Evolutionary conservation across 257 asterid species (phyloP).

Genomic region (Capsicum rhomboideum): DNA sequence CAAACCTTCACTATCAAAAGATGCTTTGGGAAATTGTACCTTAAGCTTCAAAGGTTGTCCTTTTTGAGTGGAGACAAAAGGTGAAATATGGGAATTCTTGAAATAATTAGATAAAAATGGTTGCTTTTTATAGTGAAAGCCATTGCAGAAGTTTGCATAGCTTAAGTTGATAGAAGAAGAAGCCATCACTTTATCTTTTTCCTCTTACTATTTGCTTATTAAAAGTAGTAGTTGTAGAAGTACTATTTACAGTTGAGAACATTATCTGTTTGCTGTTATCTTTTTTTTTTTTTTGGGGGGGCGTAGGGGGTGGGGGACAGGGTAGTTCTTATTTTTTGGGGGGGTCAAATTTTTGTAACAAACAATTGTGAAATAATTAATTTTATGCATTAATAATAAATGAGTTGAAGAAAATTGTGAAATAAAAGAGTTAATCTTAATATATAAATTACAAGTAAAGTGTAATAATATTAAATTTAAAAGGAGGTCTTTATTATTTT

Average conservation of each 20-base stretch:
- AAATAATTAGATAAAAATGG: conserved; percentile 14
- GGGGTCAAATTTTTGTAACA: background rate
- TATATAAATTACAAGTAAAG: too few species aligned
- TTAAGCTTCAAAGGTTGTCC: conserved; percentile 27
- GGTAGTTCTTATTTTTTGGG: too few species aligned
- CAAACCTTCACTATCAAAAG: conserved; percentile 31
- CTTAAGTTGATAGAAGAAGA: conserved; percentile 27
- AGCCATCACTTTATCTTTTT: conserved; percentile 33
- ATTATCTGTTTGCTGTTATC: background rate
- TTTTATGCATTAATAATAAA: background rate
- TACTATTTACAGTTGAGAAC: background rate
- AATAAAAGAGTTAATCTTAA: too few species aligned
- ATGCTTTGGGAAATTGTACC: conserved; percentile 24
- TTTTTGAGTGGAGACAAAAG: conserved; percentile 9
- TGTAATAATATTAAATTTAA: too few species aligned
- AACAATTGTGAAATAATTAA: background rate
- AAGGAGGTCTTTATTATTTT: too few species aligned
- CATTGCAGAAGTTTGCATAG: conserved; percentile 2
- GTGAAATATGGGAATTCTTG: conserved; percentile 2
- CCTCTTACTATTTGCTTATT: conserved; percentile 1
- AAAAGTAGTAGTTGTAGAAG: background rate
- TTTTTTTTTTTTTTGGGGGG: background rate
- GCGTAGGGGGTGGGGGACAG: too few species aligned
- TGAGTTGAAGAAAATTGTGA: background rate
- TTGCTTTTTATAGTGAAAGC: background rate